Evolutionary conservation across 2,329 filamentous ascomycete species (phyloP), one percentile per base, ranked within the genome.

Genomic region (Alternaria alternata): DNA sequence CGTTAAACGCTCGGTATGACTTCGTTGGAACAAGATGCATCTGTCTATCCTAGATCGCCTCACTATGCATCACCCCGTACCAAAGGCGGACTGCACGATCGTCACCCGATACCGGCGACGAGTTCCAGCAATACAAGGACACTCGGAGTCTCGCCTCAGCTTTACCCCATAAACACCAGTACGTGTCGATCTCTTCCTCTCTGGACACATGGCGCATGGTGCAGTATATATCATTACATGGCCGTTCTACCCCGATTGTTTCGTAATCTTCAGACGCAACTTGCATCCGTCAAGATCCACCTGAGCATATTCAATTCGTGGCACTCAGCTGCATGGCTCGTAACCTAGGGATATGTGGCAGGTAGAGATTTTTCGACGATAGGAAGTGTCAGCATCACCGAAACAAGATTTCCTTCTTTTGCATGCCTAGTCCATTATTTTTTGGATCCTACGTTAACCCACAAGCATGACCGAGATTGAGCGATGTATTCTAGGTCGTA

Each of bases 91-190:
- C 34, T 18, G 20, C 20, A 49, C 12, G 46, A 49, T 49, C 30
- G 32, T 49, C 46, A 49, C 20, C 46, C 46, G 46, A 49, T 49
- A 49, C 46, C 46, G 46, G 46, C 30, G 20, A 22, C 14, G 5
- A n/a, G 20, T n/a, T 18, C 46, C 46, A 24, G 32, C 46, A 36
- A 32, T 38, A 38, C 30, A 38, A 38, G 20, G 46, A 24, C 30
- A 22, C 20, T 49, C 46, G 20, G 46, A 26, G 22, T 36, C 20
- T 49, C 32, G 46, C 46, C 14, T 38, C 46, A 49, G 12, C 46
- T 34, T 49, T 38, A n/a, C 22, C 16, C 46, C 20, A 28, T 22
- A 26, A 16, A 49, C 20, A 36, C 32, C 32, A 49, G 24, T 8
- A 36, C 32, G 11, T n/a, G 46, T 24, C 46, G 9, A 49, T 49